Conservation (phyloP, 192 early-diverging fungal genomes). For the Thamnidium elegans region DNA sequence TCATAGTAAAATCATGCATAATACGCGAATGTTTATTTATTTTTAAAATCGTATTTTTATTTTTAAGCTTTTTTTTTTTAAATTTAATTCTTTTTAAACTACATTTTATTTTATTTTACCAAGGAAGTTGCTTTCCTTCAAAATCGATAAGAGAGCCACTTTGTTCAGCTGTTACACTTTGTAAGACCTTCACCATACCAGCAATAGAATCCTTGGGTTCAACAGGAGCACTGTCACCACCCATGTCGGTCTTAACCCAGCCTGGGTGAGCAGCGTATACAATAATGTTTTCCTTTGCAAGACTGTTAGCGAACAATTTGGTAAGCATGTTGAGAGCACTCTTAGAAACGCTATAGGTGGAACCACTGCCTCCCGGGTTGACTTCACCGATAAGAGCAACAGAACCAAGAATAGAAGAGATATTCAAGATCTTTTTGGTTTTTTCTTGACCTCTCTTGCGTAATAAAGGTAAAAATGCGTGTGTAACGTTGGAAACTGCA, state of each 20-base stretch:
- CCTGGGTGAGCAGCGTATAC: slow-evolving; percentile 23
- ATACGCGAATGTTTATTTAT: too few relatives aligned
- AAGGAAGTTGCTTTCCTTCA: slow-evolving; percentile 15
- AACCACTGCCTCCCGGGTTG: background rate
- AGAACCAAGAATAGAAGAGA: slow-evolving; percentile 33
- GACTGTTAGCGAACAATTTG: slow-evolving; percentile 1
- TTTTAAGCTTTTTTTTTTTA: too few relatives aligned
- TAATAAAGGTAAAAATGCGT: slow-evolving; percentile 17
- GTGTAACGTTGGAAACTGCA: slow-evolving; percentile 17
- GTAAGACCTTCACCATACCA: slow-evolving; percentile 2
- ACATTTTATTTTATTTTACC: slow-evolving; percentile 15
- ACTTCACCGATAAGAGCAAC: background rate
- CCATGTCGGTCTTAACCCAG: slow-evolving; percentile 28
- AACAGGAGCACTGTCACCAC: background rate
- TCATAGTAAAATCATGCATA: too few relatives aligned
- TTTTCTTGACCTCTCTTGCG: slow-evolving; percentile 15
- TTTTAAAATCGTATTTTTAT: too few relatives aligned
- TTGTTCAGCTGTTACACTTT: background rate
- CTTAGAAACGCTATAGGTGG: slow-evolving; percentile 27
- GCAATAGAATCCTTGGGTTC: background rate
- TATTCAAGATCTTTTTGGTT: slow-evolving; percentile 27
- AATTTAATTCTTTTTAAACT: too few relatives aligned
- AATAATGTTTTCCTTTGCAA: slow-evolving; percentile 3
- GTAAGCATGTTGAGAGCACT: slow-evolving; percentile 27
- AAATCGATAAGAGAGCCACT: slow-evolving; percentile 16